Evolutionary conservation across 495 filamentous ascomycete genomes (phyloP).

Genomic region (Penicillium daleae): DNA sequence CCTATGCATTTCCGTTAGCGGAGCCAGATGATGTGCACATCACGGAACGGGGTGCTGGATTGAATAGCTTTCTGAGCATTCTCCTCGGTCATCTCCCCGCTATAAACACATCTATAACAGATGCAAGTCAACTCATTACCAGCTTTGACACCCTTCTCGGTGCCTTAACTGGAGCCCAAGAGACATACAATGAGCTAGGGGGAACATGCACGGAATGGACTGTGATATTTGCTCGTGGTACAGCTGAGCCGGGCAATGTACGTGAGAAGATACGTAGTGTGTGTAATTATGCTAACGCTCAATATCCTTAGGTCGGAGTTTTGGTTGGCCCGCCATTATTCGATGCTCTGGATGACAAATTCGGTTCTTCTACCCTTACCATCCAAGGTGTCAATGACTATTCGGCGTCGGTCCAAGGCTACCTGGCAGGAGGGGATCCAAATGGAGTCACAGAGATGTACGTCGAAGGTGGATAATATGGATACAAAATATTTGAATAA

Average conservation of each 20-base stretch:
- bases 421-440: conserved; percentile 41
- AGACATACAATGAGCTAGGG: conserved; percentile 39
- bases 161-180: conserved; percentile 12
- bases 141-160: background rate
- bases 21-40: background rate
- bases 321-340: conserved; percentile 1
- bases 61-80: conserved; percentile 1
- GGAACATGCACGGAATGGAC: conserved; percentile 40
- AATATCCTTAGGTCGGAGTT: background rate
- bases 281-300: background rate
- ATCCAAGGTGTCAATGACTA: conserved; percentile 47
- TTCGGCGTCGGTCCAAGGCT: conserved; percentile 37
- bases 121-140: background rate
- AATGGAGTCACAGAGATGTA: conserved; percentile 1
- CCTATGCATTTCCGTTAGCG: background rate
- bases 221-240: conserved; percentile 47
- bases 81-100: background rate
- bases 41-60: background rate
- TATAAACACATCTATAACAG: background rate
- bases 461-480: background rate
- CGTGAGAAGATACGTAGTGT: conserved; percentile 5
- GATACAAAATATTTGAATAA: background rate
- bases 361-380: conserved; percentile 34
- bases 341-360: conserved; percentile 5
- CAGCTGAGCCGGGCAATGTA: conserved; percentile 42